Evolutionary conservation across 1,284 basidiomycete species (phyloP).

Genomic region (Porodaedalea pini): DNA sequence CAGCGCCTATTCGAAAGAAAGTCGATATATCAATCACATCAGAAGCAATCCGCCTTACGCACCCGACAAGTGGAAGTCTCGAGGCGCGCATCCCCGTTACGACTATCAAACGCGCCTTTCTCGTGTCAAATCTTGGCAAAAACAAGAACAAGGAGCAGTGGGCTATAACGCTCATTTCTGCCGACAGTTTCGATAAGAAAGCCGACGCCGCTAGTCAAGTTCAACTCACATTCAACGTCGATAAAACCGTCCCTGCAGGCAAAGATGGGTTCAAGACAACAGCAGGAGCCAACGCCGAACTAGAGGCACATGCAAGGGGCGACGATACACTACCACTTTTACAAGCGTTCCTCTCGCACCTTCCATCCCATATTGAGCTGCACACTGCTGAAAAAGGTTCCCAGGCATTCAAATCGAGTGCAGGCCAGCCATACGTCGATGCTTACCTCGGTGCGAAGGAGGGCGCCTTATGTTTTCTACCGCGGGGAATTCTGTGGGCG

Average conservation of each 20-base stretch:
- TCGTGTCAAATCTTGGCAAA: conserved; percentile 66
- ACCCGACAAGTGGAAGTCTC: conserved; percentile 41
- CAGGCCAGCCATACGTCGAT: conserved; percentile 53
- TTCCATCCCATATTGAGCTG: conserved; percentile 28
- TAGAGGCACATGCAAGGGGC: conserved; percentile 45
- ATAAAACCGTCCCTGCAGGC: conserved; percentile 43
- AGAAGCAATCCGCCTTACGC: conserved; percentile 45
- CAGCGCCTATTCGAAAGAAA: conserved; percentile 68
- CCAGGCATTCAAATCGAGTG: conserved; percentile 30
- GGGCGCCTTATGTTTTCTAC: conserved; percentile 69
- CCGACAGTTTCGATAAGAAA: conserved; percentile 42
- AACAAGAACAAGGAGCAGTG: conserved; percentile 51
- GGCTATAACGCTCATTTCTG: conserved; percentile 57
- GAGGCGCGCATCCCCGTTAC: conserved; percentile 46
- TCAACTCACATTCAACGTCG: conserved; percentile 63
- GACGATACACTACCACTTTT: conserved; percentile 46
- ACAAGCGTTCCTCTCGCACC: conserved; percentile 48
- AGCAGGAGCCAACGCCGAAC: conserved; percentile 29
- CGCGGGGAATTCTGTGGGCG: conserved; percentile 65
- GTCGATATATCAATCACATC: conserved; percentile 55
- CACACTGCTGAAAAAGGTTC: conserved; percentile 1
- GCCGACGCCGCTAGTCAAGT: conserved; percentile 28
- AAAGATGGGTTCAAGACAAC: conserved; percentile 37
- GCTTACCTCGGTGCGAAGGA: conserved; percentile 67
- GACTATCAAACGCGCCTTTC: conserved; percentile 51